Evolutionary conservation across 768 basidiomycete species (phyloP).

Genomic region (Trametes punicea): DNA sequence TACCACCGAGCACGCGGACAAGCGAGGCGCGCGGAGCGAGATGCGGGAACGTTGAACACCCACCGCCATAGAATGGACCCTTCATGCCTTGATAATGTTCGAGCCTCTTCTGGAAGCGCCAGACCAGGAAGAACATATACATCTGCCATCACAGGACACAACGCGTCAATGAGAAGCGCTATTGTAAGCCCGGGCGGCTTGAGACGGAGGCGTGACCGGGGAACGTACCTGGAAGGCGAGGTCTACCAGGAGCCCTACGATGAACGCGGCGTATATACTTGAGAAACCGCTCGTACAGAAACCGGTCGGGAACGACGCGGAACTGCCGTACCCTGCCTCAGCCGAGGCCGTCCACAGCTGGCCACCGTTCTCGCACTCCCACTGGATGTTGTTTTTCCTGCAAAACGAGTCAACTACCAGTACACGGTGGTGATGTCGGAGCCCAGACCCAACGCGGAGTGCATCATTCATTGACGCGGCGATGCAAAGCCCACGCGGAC

Average conservation of each 20-base stretch:
- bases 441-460: constrained; percentile 2
- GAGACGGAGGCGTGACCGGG: constrained; percentile 21
- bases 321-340: constrained; percentile 38
- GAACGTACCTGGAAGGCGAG: constrained; percentile 61
- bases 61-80: constrained; percentile 60
- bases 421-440: not conserved
- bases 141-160: constrained; percentile 38
- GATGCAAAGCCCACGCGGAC: constrained; percentile 6
- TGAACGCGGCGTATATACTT: constrained; percentile 61
- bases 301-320: constrained; percentile 46
- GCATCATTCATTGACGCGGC: constrained; percentile 2
- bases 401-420: constrained; percentile 5
- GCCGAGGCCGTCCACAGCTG: constrained; percentile 52
- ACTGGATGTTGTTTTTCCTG: constrained; percentile 65
- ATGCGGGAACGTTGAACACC: constrained; percentile 27
- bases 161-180: constrained; percentile 23
- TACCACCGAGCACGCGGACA: constrained; percentile 5
- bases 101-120: constrained; percentile 69
- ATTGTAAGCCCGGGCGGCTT: constrained; percentile 19
- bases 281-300: constrained; percentile 62
- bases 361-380: constrained; percentile 73
- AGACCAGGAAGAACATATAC: constrained; percentile 75
- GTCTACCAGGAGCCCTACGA: constrained; percentile 59
- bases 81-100: constrained; percentile 66
- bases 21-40: constrained; percentile 4